Evolutionary conservation across 1,139 yeast species (phyloP).

Genomic region (Sporopachydermia cereana): DNA sequence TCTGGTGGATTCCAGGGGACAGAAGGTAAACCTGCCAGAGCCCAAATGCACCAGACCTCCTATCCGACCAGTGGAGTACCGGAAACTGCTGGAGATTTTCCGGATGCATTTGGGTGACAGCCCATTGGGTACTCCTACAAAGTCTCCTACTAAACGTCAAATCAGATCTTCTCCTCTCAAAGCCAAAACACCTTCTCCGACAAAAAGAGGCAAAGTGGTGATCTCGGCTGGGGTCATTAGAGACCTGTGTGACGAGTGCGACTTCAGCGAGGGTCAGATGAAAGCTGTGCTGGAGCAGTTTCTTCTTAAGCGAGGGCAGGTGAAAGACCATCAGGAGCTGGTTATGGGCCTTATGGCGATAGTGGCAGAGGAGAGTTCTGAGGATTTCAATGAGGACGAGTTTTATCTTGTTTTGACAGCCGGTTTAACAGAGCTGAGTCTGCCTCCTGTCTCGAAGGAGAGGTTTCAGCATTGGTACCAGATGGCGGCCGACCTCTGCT

Average conservation of each 20-base stretch:
- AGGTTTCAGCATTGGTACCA: neutral
- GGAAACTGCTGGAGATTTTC: slow-evolving; percentile 3
- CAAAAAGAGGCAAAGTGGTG: neutral
- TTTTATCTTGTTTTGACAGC: neutral
- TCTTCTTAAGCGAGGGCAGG: neutral
- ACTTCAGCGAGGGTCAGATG: neutral
- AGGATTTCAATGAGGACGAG: neutral
- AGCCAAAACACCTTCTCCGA: neutral
- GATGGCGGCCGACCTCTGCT: neutral
- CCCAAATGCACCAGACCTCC: slow-evolving; percentile 5
- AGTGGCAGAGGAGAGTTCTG: neutral
- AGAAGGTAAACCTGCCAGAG: slow-evolving; percentile 3
- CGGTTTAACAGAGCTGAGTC: neutral
- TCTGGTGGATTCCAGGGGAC: neutral
- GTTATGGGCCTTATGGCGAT: neutral
- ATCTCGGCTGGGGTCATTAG: neutral
- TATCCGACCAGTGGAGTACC: slow-evolving; percentile 5
- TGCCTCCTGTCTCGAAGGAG: slow-evolving; percentile 1
- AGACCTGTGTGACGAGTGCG: neutral
- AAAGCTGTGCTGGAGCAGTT: neutral
- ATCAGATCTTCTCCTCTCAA: neutral
- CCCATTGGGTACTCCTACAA: neutral
- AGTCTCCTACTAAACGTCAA: neutral
- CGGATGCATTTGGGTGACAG: neutral
- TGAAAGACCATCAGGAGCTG: slow-evolving; percentile 3